Percentiles rank a stretch among this genome's conserved stretches.
These are phyloP conservation scores for Ampelomyces quisqualis DNA, from an alignment of 2,329 filamentous ascomycete species.

Conservation along the genomic window DNA sequence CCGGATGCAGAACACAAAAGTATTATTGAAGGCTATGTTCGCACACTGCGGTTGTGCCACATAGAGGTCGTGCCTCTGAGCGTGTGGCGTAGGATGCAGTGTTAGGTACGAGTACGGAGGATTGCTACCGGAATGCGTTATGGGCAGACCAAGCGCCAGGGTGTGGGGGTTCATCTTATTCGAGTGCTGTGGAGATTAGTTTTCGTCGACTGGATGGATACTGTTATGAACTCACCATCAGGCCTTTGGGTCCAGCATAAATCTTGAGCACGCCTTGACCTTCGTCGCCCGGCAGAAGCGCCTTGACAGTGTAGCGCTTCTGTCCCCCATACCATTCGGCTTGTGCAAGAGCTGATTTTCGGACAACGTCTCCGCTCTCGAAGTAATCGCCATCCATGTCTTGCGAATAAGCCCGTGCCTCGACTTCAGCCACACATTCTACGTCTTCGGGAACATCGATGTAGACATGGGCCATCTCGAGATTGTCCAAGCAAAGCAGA, in stretches of 20 bases:
- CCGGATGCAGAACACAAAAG: constrained; percentile 93
- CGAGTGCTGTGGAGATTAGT: constrained; percentile 61
- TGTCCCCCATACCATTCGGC: constrained; percentile 85
- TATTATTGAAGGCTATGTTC: constrained; percentile 88
- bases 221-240: constrained; percentile 62
- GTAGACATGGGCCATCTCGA: constrained; percentile 90
- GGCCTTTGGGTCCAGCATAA: constrained; percentile 88
- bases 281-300: constrained; percentile 85
- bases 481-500: constrained; percentile 77
- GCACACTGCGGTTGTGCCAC: constrained; percentile 94
- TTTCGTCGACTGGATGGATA: not conserved
- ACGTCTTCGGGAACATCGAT: constrained; percentile 86
- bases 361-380: constrained; percentile 83
- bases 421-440: constrained; percentile 89
- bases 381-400: constrained; percentile 91
- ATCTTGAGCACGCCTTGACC: constrained; percentile 84
- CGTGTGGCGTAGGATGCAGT: constrained; percentile 92
- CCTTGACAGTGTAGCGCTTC: constrained; percentile 93
- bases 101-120: constrained; percentile 91
- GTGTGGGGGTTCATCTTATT: constrained; percentile 95
- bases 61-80: constrained; percentile 95
- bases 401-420: constrained; percentile 74
- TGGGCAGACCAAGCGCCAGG: constrained; percentile 82
- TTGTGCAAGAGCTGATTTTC: constrained; percentile 84
- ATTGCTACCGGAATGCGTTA: constrained; percentile 88